Conservation (phyloP, 768 basidiomycete species). For the Tricholoma bakamatsutake region DNA sequence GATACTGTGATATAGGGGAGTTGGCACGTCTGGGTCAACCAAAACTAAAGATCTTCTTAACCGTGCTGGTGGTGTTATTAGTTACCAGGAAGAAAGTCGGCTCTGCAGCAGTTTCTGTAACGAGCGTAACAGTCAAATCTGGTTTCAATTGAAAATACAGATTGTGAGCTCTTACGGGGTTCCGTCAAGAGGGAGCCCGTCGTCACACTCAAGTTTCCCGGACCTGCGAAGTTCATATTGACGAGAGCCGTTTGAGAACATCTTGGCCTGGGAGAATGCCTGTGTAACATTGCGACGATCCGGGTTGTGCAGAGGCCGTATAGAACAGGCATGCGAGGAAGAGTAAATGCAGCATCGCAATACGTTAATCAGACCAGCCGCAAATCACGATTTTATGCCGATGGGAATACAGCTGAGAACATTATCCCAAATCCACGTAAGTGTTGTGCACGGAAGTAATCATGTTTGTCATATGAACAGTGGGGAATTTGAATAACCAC, state of each 20-base stretch:
- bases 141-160: background rate
- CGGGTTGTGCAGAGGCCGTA: background rate
- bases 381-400: background rate
- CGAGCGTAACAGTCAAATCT: background rate
- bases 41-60: background rate
- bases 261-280: background rate
- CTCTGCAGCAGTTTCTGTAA: background rate
- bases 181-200: background rate
- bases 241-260: background rate
- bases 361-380: background rate
- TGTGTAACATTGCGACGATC: background rate
- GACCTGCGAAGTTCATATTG: background rate
- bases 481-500: too few species aligned
- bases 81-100: background rate
- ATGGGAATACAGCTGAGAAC: background rate
- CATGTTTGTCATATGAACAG: background rate
- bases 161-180: background rate
- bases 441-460: background rate
- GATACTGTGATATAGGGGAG: slow-evolving; percentile 23
- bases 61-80: background rate
- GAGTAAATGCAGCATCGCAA: background rate
- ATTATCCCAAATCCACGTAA: background rate
- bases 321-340: background rate
- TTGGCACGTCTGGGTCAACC: background rate
- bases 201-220: background rate